Base-by-base conservation (phyloP, 163 green algal genomes). In the Picocystis sp. region DNA sequence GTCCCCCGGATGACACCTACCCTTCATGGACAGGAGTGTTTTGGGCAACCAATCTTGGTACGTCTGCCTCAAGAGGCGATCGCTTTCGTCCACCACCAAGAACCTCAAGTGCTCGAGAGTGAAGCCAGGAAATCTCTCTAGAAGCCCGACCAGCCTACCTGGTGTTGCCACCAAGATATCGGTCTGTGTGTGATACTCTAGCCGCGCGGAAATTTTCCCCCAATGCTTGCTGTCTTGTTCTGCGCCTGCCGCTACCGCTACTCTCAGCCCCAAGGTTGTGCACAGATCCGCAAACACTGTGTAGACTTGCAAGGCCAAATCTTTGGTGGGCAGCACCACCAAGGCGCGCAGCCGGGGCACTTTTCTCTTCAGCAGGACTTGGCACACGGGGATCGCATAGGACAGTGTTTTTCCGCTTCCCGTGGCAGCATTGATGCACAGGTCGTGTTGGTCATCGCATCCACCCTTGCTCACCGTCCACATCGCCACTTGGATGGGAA, bases 351-450 rank as follows among this genome's bases (percentile, higher is more conserved):
- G 64, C 10, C 43, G 42, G 2, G 42, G 35, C 52, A 61, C 63
- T 3, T 61, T 58, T 35, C 58, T 71, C 63, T 48, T 50, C 2
- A 56, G 51, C 23, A 93, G 67, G 0, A 53, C 65, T 38, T 91
- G 80, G 2, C 92, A 29, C 11, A 95, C 21, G 0, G 87, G 87
- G 50, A 96, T 74, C 1, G 61, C 64, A 61, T 94, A 96, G 1
- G 84, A 74, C 17, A 94, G 64, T 3, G 88, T 96, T 67, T 96
- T 97, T 52, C 86, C 84, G 56, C 72, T 87, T 56, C 85, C 85
- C 0, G 85, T 94, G 13, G 82, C 83, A 1, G 85, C 81, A 33
- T 66, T 70, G 14, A 94, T 71, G 62, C 81, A 89, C 23, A 92
- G 53, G 58, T 93, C 83, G 66, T 92, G 78, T 1, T 60, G 56